Percentiles rank a stretch among this genome's conserved stretches.
phyloP scores from a whole-genome alignment of 208 protist species.

The Naegleria fowleri region DNA sequence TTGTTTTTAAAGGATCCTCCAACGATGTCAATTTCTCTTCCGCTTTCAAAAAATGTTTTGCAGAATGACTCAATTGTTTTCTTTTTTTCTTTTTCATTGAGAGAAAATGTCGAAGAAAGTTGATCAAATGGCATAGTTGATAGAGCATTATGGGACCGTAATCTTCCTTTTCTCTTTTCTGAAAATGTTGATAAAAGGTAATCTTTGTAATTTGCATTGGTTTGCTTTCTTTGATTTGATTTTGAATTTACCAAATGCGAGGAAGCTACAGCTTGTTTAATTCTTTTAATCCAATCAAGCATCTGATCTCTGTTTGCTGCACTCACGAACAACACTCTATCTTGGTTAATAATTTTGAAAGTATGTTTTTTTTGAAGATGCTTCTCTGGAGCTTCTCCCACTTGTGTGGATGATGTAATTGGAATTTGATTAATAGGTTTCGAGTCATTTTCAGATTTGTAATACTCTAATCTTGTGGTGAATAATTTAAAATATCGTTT shows the following conservation, averaged over 20 bases:
- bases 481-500: neutral
- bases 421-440: neutral
- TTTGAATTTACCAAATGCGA: neutral
- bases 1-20: neutral
- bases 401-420: neutral
- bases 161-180: neutral
- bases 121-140: neutral
- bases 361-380: neutral
- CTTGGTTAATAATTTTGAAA: neutral
- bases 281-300: neutral
- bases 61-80: neutral
- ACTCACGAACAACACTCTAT: neutral
- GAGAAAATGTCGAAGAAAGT: neutral
- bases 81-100: neutral
- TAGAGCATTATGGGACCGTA: neutral
- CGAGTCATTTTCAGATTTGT: neutral
- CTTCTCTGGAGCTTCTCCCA: neutral
- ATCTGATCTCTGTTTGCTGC: neutral
- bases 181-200: neutral
- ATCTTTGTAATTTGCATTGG: neutral
- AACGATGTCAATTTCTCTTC: neutral
- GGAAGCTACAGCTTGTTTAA: neutral
- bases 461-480: neutral
- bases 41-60: neutral
- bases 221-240: neutral